A percentile compares a stretch with the other conserved stretches of the same genome.
phyloP scores from a whole-genome alignment of 2,329 filamentous ascomycete genomes.

The Sclerotinia glacialis region DNA sequence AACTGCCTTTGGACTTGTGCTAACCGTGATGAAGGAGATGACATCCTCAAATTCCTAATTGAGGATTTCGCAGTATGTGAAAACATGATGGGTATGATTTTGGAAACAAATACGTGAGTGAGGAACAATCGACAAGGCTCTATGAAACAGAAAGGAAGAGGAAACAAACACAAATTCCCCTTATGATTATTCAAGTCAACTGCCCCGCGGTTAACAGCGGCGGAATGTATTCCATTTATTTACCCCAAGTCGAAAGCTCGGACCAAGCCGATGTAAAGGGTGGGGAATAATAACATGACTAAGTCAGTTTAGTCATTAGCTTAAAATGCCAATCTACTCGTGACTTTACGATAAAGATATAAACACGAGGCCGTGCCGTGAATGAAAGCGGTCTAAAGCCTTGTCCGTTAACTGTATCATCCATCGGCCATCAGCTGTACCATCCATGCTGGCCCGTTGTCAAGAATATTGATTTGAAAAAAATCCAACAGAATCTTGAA shows the following conservation, averaged over 20 bases:
- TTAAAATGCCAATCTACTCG: not conserved
- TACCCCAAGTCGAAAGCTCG: conserved; percentile 7
- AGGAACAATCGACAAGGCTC: not conserved
- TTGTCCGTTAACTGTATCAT: not conserved
- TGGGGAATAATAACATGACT: not conserved
- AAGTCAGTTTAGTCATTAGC: not conserved
- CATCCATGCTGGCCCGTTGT: not conserved
- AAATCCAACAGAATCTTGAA: not conserved
- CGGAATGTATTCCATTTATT: conserved; percentile 9
- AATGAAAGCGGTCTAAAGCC: not conserved
- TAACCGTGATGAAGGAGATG: conserved; percentile 40
- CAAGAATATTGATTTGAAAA: not conserved
- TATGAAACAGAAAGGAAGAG: not conserved
- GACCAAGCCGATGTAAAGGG: not conserved
- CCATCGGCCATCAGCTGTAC: not conserved
- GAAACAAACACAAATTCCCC: not conserved
- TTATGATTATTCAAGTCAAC: not conserved
- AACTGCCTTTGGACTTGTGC: conserved; percentile 51
- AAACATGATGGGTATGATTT: conserved; percentile 36
- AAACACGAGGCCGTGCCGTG: too few species aligned
- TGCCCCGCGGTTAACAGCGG: conserved; percentile 19
- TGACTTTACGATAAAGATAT: not conserved
- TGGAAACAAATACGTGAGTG: not conserved
- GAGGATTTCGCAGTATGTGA: conserved; percentile 34
- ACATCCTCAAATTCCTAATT: conserved; percentile 28